A percentile compares a stretch with the other conserved stretches of the same genome.
These are phyloP conservation scores for Chlamydomonas schloesseri DNA, from an alignment of 139 green algal genomes.

Conservation along the genomic window DNA sequence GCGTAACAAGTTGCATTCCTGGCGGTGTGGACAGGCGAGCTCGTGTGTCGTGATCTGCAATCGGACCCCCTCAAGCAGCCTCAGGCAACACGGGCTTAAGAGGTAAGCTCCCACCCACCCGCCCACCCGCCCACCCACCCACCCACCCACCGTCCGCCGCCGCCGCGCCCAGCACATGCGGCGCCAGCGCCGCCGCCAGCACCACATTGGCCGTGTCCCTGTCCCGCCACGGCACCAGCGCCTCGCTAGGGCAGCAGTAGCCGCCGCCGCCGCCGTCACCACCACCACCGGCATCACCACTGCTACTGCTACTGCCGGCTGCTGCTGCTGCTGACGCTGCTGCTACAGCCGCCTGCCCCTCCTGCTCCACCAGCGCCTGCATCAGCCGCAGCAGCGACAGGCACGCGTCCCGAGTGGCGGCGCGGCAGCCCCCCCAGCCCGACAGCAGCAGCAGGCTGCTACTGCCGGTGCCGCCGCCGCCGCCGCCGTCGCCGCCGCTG, in stretches of 20 bases:
- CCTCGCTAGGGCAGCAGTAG: background rate
- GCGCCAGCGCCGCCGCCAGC: slow-evolving; percentile 17
- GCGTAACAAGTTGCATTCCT: too few species aligned
- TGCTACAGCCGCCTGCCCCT: background rate
- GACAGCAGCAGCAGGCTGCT: too few species aligned
- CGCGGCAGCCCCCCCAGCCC: background rate
- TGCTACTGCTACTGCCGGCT: background rate
- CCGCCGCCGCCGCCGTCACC: background rate
- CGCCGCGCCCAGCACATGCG: slow-evolving; percentile 15
- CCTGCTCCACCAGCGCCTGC: background rate
- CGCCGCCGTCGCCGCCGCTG: background rate
- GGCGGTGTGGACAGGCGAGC: too few species aligned
- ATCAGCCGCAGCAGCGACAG: slow-evolving; percentile 34
- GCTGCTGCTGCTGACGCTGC: background rate
- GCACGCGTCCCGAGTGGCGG: background rate
- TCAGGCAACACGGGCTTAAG: too few species aligned
- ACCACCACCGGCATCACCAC: background rate
- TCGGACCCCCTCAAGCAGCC: too few species aligned
- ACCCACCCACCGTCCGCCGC: background rate
- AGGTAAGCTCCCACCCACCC: too few species aligned
- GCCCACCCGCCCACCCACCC: too few species aligned
- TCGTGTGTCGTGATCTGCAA: too few species aligned
- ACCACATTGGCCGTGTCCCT: background rate
- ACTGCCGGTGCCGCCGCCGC: background rate
- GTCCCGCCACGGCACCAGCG: slow-evolving; percentile 31